A percentile compares a stretch with the other conserved stretches of the same genome.
Evolutionary conservation across 192 early-diverging fungal species (phyloP).

Genomic region (Mortierella claussenii): DNA sequence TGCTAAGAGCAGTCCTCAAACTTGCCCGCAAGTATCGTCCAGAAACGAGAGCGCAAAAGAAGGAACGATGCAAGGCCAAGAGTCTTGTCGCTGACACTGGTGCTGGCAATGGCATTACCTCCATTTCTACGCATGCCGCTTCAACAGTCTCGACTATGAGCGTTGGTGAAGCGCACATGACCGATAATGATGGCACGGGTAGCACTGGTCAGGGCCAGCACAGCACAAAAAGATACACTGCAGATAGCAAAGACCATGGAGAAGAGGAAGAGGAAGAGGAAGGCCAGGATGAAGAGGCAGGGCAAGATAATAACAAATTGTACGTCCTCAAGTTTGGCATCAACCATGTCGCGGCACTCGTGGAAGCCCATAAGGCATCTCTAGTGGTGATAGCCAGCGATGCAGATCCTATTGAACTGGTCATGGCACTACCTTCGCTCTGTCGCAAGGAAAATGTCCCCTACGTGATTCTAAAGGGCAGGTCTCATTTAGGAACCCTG

Average conservation of each 20-base stretch:
- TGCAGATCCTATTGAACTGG: constrained; percentile 95
- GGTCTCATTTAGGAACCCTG: constrained; percentile 93
- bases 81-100: constrained; percentile 75
- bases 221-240: not conserved
- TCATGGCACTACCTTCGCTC: constrained; percentile 95
- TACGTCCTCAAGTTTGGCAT: constrained; percentile 96
- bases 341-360: constrained; percentile 94
- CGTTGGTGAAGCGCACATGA: not conserved
- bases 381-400: constrained; percentile 97
- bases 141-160: not conserved
- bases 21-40: constrained; percentile 97
- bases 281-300: not conserved
- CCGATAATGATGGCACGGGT: too few species aligned
- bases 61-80: constrained; percentile 74
- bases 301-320: constrained; percentile 62
- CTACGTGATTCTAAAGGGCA: constrained; percentile 95
- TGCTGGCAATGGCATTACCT: constrained; percentile 85
- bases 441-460: constrained; percentile 98
- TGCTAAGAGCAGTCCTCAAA: too few species aligned
- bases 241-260: not conserved
- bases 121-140: too few species aligned
- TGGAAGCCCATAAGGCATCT: constrained; percentile 95
- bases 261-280: constrained; percentile 6
- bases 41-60: constrained; percentile 93
- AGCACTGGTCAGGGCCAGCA: too few species aligned